Evolutionary conservation across 2,329 filamentous ascomycete species (phyloP), one percentile per base, ranked within the genome.

Genomic region (Diaporthe sp.): DNA sequence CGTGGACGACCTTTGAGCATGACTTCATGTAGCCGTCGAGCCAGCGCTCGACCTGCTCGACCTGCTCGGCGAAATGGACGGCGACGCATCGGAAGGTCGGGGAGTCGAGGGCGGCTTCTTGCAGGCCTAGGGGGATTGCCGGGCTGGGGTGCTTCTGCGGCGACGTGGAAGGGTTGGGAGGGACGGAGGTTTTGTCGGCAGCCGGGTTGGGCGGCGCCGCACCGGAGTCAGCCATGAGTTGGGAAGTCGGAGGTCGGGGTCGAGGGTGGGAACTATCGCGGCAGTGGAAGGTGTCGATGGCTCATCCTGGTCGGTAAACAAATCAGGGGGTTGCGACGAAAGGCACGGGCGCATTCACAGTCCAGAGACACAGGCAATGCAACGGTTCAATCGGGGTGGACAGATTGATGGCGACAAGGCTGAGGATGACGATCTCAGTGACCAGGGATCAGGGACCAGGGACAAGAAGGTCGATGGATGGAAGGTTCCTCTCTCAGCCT

Each of bases 31-130:
- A 91, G 71, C 86, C 86, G 57, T 90, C 95, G 42, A 99, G 94
- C 97, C 97, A 99, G 89, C 91, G 92, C 85, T 98, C 97, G 76
- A 98, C 90, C 74, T 92, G 90, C 79, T 98, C 97, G 81, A 98
- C 91, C 86, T 99, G 96, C 79, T 98, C 97, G 78, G 92, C 90
- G 82, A 98, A 98, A 86, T 98, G 95, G 63, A 94, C 87, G 57
- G 95, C 91, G 31, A 94, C 94, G 63, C 96, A 95, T 78, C 97
- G 95, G 84, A 98, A 98, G 49, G 96, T 97, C 37, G 97, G 97
- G 53, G 96, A 98, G 85, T 99, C 97, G 86, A 98, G 94, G 28
- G 95, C 94, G 70, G 97, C 97, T 90, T 99, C 97, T 86, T 96
- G 97, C 80, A 98, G 90, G 77, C 93, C 92, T 49, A 98, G 96